A percentile compares a stretch with the other conserved stretches of the same genome.
These are phyloP conservation scores for Sugiyamaella marilandica DNA, from an alignment of 805 yeast species.

Conservation along the genomic window DNA sequence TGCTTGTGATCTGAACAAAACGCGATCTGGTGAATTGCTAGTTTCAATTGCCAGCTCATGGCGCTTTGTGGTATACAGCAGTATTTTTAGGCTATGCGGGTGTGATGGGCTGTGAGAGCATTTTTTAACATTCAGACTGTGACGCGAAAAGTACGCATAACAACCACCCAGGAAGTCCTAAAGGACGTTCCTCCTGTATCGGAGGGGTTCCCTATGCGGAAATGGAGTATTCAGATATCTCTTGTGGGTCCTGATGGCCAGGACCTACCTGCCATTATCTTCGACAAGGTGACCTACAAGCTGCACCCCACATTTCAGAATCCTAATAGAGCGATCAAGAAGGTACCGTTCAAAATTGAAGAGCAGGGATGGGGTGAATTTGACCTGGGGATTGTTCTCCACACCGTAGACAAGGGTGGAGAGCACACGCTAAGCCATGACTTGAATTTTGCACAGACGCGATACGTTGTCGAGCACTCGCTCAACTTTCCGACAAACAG, in stretches of 20 bases:
- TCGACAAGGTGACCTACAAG: constrained; percentile 89
- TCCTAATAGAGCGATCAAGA: constrained; percentile 76
- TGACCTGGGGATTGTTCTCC: constrained; percentile 75
- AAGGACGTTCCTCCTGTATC: constrained; percentile 80
- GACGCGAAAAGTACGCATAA: constrained; percentile 81
- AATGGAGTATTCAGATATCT: constrained; percentile 78
- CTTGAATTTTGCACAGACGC: constrained; percentile 74
- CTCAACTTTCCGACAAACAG: constrained; percentile 72
- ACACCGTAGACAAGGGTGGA: constrained; percentile 79
- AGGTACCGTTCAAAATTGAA: constrained; percentile 78
- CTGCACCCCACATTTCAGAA: constrained; percentile 92
- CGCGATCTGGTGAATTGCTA: no score
- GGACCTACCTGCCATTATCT: constrained; percentile 77
- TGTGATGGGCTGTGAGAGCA: background rate
- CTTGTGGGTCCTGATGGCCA: constrained; percentile 75
- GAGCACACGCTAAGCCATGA: constrained; percentile 86
- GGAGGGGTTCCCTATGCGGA: constrained; percentile 89
- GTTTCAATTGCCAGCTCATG: constrained; percentile 14
- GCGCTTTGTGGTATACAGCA: background rate
- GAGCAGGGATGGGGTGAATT: constrained; percentile 99
- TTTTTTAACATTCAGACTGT: constrained; percentile 34
- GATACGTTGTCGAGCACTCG: constrained; percentile 71
- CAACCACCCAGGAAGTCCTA: constrained; percentile 78
- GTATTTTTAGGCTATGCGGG: background rate
- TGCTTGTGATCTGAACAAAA: no score